A percentile compares a stretch with the other conserved stretches of the same genome.
Conservation (phyloP, 148 eudicot genomes). For the Rhododendron williamsianum region DNA sequence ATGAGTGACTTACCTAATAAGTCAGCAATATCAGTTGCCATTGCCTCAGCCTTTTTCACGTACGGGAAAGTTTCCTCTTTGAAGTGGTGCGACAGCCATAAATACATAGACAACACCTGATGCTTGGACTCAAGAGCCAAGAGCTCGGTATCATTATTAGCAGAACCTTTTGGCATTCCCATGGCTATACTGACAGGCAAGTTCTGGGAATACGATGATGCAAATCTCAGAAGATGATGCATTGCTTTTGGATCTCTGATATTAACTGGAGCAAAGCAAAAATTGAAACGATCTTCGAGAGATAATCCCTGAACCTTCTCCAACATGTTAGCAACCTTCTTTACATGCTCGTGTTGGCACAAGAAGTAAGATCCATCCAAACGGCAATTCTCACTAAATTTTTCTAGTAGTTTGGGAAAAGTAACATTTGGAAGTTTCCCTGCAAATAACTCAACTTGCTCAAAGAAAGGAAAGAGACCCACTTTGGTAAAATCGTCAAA, state of each 20-base stretch:
- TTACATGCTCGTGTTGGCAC: constrained; percentile 62
- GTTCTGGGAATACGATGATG: constrained; percentile 62
- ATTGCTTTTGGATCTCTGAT: constrained; percentile 92
- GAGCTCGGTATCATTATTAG: constrained; percentile 82
- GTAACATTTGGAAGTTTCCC: constrained; percentile 60
- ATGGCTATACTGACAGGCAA: constrained; percentile 85
- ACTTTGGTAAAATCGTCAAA: constrained; percentile 74
- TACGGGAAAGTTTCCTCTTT: constrained; percentile 77
- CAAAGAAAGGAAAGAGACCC: constrained; percentile 89
- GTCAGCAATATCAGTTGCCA: constrained; percentile 84
- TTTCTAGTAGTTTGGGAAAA: constrained; percentile 64
- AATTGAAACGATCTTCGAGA: constrained; percentile 85
- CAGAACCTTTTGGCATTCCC: constrained; percentile 85
- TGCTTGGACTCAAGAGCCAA: constrained; percentile 95
- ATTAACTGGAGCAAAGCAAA: constrained; percentile 96
- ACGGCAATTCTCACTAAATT: constrained; percentile 66
- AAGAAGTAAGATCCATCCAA: constrained; percentile 90
- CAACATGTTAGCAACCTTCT: constrained; percentile 86
- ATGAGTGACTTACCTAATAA: constrained; percentile 71
- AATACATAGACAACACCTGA: constrained; percentile 86
- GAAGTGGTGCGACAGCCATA: constrained; percentile 91
- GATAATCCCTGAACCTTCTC: constrained; percentile 78
- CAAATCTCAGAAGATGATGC: constrained; percentile 83
- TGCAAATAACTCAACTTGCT: constrained; percentile 92
- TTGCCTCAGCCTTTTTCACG: constrained; percentile 71